Evolutionary conservation across 371 early-diverging fungal genomes (phyloP).

Genomic region (Mortierella sp.): DNA sequence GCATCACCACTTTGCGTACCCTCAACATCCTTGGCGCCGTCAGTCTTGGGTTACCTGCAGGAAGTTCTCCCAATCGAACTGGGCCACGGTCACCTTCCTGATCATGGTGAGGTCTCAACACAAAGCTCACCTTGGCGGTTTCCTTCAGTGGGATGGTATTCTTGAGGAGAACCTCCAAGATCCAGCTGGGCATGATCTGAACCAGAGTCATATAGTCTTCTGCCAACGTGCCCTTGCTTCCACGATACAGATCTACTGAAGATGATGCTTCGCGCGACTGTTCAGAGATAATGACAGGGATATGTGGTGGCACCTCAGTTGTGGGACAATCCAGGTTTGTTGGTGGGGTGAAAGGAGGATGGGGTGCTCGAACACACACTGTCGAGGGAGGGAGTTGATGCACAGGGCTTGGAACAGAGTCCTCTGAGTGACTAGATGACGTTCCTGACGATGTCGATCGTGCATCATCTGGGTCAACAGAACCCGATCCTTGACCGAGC

Average conservation of each 20-base stretch:
- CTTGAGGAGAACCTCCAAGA: constrained; percentile 56
- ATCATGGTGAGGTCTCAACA: constrained; percentile 72
- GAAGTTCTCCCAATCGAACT: constrained; percentile 35
- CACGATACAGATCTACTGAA: constrained; percentile 79
- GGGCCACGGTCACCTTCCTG: constrained; percentile 53
- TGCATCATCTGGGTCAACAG: constrained; percentile 13
- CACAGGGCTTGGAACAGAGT: constrained; percentile 27
- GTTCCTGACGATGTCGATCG: constrained; percentile 27
- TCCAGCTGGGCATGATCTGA: constrained; percentile 62
- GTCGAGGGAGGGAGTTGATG: constrained; percentile 23
- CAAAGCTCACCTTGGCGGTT: constrained; percentile 85
- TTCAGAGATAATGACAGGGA: constrained; percentile 80
- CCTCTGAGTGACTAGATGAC: constrained; percentile 32
- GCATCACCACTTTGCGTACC: constrained; percentile 83
- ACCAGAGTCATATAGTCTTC: constrained; percentile 56
- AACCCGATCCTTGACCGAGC: background rate
- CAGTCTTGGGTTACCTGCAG: constrained; percentile 72
- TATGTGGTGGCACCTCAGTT: constrained; percentile 70
- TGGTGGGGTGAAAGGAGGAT: constrained; percentile 59
- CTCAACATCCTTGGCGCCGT: constrained; percentile 89
- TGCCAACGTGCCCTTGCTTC: constrained; percentile 69
- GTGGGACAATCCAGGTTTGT: constrained; percentile 66
- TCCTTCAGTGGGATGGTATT: constrained; percentile 78
- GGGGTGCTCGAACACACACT: constrained; percentile 33
- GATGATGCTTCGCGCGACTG: constrained; percentile 84